A percentile compares a stretch with the other conserved stretches of the same genome.
Conservation (phyloP, 441 rosid genomes). For the Geranium incanum region DNA sequence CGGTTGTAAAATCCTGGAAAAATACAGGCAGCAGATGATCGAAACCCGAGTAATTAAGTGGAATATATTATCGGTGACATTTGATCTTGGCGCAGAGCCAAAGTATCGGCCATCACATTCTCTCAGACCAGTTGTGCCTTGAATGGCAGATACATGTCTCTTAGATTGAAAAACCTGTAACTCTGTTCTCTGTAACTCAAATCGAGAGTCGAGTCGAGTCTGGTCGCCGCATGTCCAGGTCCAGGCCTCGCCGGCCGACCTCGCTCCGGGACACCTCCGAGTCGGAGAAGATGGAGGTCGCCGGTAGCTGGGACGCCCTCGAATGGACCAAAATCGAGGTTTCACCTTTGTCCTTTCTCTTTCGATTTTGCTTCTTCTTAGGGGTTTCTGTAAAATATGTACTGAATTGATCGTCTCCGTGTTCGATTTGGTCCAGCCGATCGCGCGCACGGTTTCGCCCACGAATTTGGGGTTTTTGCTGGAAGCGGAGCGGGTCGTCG, state of each 20-base stretch:
- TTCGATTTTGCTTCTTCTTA: constrained; percentile 16
- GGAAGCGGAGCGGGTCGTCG: constrained; percentile 54
- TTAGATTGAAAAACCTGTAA: neutral
- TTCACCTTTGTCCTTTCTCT: constrained; percentile 3
- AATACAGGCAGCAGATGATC: neutral
- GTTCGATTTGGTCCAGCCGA: constrained; percentile 30
- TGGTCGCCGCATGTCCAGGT: constrained; percentile 37
- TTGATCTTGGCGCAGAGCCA: neutral
- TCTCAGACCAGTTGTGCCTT: neutral
- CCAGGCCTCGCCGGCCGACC: constrained; percentile 40
- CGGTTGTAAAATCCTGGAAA: neutral
- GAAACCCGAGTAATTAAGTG: neutral
- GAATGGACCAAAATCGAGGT: constrained; percentile 89
- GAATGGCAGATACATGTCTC: neutral
- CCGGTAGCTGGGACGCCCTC: constrained; percentile 76
- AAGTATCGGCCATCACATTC: neutral
- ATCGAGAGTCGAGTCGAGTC: neutral
- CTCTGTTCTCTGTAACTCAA: constrained; percentile 16
- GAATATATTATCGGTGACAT: neutral
- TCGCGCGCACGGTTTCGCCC: constrained; percentile 42
- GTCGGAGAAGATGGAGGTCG: constrained; percentile 60
- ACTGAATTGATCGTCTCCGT: neutral
- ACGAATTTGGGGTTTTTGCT: constrained; percentile 61
- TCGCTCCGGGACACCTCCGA: constrained; percentile 45
- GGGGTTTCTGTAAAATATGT: neutral